Conservation (phyloP, 768 basidiomycete species). For the Mycena rebaudengoi region DNA sequence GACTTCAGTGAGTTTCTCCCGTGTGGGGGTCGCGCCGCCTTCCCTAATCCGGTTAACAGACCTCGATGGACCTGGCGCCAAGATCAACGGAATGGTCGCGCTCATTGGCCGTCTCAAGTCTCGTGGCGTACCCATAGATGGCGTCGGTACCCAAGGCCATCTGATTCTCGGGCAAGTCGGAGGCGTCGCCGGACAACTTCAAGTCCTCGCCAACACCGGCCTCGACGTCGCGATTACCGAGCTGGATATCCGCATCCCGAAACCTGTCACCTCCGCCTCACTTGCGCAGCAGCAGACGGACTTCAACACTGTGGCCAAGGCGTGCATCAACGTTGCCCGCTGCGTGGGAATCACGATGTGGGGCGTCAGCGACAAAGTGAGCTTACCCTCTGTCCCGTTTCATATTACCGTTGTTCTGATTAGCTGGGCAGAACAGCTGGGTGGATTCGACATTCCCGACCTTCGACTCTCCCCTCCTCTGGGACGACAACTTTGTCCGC, state of each 20-base stretch:
- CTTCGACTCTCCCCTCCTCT: neutral
- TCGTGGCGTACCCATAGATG: conserved; percentile 62
- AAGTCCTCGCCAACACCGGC: conserved; percentile 1
- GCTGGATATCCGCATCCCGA: conserved; percentile 1
- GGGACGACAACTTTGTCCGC: conserved; percentile 1
- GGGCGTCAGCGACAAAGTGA: conserved; percentile 2
- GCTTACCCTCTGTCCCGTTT: no score
- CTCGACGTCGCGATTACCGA: conserved; percentile 4
- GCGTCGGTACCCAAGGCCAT: conserved; percentile 32
- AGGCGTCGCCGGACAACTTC: neutral
- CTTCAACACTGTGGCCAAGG: neutral
- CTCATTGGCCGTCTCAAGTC: conserved; percentile 58
- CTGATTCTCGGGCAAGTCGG: neutral
- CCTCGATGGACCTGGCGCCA: conserved; percentile 54
- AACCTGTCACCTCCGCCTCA: neutral
- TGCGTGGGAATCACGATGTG: conserved; percentile 2
- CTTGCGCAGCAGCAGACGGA: neutral
- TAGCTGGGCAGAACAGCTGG: neutral
- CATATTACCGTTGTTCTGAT: no score
- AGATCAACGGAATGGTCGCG: conserved; percentile 63
- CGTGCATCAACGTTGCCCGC: neutral
- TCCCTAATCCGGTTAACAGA: conserved; percentile 20
- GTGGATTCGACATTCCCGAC: neutral
- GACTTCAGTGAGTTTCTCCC: conserved; percentile 2
- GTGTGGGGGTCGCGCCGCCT: no score